phyloP scores from a whole-genome alignment of 2,329 filamentous ascomycete genomes.

The Lithohypha guttulata region DNA sequence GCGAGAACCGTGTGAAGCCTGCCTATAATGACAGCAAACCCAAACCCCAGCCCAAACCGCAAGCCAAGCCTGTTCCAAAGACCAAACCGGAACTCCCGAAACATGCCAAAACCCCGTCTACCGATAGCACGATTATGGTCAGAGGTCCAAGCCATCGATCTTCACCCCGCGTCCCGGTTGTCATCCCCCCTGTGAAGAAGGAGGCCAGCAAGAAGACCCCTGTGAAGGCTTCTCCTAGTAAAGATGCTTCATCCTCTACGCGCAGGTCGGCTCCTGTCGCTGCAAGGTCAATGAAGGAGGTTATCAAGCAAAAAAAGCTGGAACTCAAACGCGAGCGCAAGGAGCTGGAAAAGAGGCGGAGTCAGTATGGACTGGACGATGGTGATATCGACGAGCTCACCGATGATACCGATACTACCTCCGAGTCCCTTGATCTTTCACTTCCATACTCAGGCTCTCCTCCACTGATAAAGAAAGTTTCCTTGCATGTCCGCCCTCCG shows the following conservation, averaged over 20 bases:
- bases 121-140: constrained; percentile 4
- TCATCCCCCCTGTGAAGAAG: constrained; percentile 5
- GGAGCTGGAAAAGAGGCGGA: too few relatives aligned
- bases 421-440: too few relatives aligned
- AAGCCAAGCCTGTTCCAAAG: constrained; percentile 13
- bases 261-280: constrained; percentile 1
- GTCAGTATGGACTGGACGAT: too few relatives aligned
- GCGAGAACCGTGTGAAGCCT: constrained; percentile 16
- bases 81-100: constrained; percentile 10
- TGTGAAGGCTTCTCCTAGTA: background rate
- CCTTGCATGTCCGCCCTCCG: constrained; percentile 43
- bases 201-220: background rate
- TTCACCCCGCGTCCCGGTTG: background rate
- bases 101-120: constrained; percentile 4
- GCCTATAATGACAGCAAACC: constrained; percentile 25
- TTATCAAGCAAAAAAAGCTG: background rate
- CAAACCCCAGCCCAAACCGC: constrained; percentile 13
- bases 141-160: constrained; percentile 10
- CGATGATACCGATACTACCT: too few relatives aligned
- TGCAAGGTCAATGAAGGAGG: constrained; percentile 1
- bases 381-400: too few relatives aligned
- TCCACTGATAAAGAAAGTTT: constrained; percentile 26
- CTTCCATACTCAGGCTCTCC: constrained; percentile 13
- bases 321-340: background rate
- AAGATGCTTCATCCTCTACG: background rate